Percentiles rank a stretch among this genome's conserved stretches.
Evolutionary conservation across 2,329 filamentous ascomycete genomes (phyloP).

Genomic region (Nothomitra cinnamomea): DNA sequence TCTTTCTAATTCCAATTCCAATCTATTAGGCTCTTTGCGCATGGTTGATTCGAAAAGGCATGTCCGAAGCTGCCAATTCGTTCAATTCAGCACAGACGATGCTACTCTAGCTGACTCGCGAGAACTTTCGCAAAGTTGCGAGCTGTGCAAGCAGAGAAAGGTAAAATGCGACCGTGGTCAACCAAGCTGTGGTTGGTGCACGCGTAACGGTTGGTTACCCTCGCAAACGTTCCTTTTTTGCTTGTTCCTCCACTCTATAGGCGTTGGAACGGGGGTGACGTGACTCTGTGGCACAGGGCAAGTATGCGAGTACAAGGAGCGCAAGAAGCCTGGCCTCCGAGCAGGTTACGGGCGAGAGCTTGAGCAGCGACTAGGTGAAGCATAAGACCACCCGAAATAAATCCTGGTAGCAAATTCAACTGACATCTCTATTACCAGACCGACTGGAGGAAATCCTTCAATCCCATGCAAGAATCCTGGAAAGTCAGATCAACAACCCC

Average conservation of each 20-base stretch:
- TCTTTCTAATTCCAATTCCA: no score
- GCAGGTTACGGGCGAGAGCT: conserved; percentile 57
- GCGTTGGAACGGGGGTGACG: neutral
- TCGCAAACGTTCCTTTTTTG: conserved; percentile 7
- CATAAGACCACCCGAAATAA: neutral
- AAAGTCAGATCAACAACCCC: conserved; percentile 17
- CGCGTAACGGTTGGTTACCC: conserved; percentile 36
- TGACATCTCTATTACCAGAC: neutral
- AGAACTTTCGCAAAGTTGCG: conserved; percentile 36
- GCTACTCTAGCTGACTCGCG: conserved; percentile 22
- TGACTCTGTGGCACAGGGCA: conserved; percentile 10
- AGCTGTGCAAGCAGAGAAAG: conserved; percentile 68
- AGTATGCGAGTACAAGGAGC: conserved; percentile 48
- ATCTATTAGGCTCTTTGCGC: neutral
- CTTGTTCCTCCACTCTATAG: neutral
- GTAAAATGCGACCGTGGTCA: conserved; percentile 66
- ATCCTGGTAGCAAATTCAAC: neutral
- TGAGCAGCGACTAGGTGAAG: conserved; percentile 43
- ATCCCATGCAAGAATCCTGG: conserved; percentile 46
- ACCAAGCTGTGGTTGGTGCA: conserved; percentile 53
- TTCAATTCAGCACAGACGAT: neutral
- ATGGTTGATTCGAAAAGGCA: neutral
- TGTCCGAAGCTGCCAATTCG: neutral
- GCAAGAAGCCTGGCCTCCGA: conserved; percentile 47
- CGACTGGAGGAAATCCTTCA: conserved; percentile 49